These are phyloP conservation scores for Neopestalotiopsis clavispora DNA, from an alignment of 2,329 filamentous ascomycete genomes.

Conservation along the genomic window DNA sequence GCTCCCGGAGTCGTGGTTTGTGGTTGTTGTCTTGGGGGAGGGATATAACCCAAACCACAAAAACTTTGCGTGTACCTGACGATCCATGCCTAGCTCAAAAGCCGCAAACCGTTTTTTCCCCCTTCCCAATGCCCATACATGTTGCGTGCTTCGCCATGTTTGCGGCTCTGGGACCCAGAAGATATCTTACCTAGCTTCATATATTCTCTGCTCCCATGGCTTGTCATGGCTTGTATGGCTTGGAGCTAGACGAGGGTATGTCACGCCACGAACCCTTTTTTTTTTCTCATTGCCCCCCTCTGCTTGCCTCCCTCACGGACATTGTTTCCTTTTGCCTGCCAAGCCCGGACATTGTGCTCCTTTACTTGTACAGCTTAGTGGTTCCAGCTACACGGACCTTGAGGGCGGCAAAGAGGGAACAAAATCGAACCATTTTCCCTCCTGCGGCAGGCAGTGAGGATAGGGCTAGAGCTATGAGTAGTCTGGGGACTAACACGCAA, in stretches of 20 bases:
- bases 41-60: background rate
- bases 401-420: background rate
- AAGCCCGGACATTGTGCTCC: constrained; percentile 10
- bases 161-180: constrained; percentile 1
- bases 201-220: too few relatives aligned
- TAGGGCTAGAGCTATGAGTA: background rate
- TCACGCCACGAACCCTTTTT: background rate
- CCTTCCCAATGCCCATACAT: too few relatives aligned
- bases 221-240: background rate
- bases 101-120: background rate
- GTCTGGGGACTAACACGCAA: background rate
- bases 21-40: background rate
- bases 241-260: background rate
- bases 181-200: constrained; percentile 2
- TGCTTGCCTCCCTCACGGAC: background rate
- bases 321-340: background rate
- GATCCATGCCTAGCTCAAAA: constrained; percentile 6
- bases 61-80: background rate
- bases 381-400: background rate
- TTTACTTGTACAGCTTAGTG: background rate
- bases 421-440: background rate
- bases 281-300: background rate
- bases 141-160: background rate
- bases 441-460: background rate
- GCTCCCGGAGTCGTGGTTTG: background rate